Base-by-base conservation (phyloP, 2,329 filamentous ascomycete genomes). In the Passalora sequoiae region DNA sequence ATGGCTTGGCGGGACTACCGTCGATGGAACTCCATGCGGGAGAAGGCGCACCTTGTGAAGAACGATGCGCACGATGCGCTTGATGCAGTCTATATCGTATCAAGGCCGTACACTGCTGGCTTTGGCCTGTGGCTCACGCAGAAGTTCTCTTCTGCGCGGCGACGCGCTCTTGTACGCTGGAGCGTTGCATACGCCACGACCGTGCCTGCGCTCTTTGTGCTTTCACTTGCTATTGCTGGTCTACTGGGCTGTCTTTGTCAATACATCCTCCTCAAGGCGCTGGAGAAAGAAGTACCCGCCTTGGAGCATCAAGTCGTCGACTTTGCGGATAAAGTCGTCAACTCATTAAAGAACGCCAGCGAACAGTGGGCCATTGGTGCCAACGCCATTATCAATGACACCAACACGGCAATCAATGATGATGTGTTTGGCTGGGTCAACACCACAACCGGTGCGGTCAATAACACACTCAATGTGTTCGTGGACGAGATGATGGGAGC, bases 401-500 rank as follows among this genome's bases (percentile, higher is more conserved):
- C 78, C n/a, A 80, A 80, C 61, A 63, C 72, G 43, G 79, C 86
- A 22, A 80, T 98, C 66, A 98, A 97, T 69, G 62, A 82, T 28
- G 81, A 96, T 50, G 72, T 98, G 17, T 80, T 97, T 50, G 83
- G 84, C 47, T 94, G 91, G 77, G 89, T 97, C 33, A 83, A 82
- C 45, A 89, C 83, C 39, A 86, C 85, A 22, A 96, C 91, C 0
- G 71, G 72, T 6, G 85, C 89, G 1, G 76, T 96, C 60, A 96
- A 96, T 63, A 68, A 84, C 57, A 96, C 91, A 0, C 75, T 98
- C 32, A 92, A 87, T 57, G 73, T 73, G 2, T 94, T 97, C 62
- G 81, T 91, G 40, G 75, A 84, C 42, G 77, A 84, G 53, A 94
- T 94, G 71, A 78, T 80, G 51, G 73, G 78, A 12, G 81, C 80